phyloP scores from a whole-genome alignment of 1,284 basidiomycete species.

The Taiwanofungus camphoratus region DNA sequence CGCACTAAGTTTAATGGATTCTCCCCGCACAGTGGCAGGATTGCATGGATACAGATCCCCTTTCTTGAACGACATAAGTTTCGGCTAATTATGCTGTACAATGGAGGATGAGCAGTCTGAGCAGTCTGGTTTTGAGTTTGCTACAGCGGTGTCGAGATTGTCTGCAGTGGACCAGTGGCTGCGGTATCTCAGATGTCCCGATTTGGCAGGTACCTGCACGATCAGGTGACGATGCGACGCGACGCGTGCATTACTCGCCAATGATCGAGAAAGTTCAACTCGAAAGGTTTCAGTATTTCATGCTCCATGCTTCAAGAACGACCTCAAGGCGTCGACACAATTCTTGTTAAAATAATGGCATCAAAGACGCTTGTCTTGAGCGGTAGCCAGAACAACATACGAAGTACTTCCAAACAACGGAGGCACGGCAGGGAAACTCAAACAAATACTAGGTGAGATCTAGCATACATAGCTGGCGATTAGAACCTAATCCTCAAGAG shows the following conservation, averaged over 20 bases:
- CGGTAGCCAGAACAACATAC: no score
- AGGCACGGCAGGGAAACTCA: no score
- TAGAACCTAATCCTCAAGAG: slow-evolving; percentile 4
- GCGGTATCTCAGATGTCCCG: slow-evolving; percentile 15
- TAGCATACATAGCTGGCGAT: no score
- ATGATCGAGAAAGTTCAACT: neutral
- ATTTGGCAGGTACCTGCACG: slow-evolving; percentile 16
- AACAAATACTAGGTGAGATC: no score
- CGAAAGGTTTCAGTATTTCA: neutral
- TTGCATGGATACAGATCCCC: slow-evolving; percentile 65
- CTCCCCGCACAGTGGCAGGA: slow-evolving; percentile 68
- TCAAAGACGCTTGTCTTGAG: no score
- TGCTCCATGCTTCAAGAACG: slow-evolving; percentile 1
- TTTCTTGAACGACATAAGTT: slow-evolving; percentile 53
- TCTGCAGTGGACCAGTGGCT: no score
- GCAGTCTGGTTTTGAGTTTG: neutral
- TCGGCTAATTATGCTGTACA: neutral
- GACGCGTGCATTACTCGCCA: slow-evolving; percentile 7
- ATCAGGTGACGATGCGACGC: slow-evolving; percentile 19
- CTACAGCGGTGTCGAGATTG: slow-evolving; percentile 10
- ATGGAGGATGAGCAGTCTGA: neutral
- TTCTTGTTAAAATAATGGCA: no score
- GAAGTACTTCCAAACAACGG: no score
- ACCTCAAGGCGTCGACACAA: no score
- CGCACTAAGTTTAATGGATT: slow-evolving; percentile 78